Percentiles rank a stretch among this genome's conserved stretches.
Evolutionary conservation across 2,329 filamentous ascomycete genomes (phyloP).

Genomic region (Ascochyta rabiei): DNA sequence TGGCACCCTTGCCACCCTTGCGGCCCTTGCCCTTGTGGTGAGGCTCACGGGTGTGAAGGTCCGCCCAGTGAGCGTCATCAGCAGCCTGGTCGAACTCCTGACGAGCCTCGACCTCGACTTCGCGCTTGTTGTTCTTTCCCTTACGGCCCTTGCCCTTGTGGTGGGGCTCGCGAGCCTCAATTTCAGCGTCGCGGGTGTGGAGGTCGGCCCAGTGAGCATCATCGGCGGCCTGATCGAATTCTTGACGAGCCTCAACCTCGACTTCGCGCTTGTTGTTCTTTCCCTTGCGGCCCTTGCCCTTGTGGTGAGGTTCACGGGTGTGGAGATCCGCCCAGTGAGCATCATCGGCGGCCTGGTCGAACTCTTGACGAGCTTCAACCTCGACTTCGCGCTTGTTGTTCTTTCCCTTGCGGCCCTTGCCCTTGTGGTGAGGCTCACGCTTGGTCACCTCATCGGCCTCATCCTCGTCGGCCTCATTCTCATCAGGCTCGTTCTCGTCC

Average conservation of each 20-base stretch:
- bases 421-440: constrained; percentile 30
- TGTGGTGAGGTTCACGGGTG: constrained; percentile 12
- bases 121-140: constrained; percentile 1
- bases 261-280: constrained; percentile 14
- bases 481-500: neutral
- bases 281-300: constrained; percentile 18
- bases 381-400: constrained; percentile 4
- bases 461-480: neutral
- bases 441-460: constrained; percentile 1
- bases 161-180: constrained; percentile 23
- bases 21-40: constrained; percentile 17
- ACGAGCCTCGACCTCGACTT: neutral
- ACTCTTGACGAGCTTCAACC: neutral
- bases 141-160: constrained; percentile 26
- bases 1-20: constrained; percentile 7
- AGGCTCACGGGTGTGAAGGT: constrained; percentile 17
- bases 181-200: constrained; percentile 9
- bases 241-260: constrained; percentile 9
- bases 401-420: constrained; percentile 12
- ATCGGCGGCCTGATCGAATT: constrained; percentile 17
- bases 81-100: constrained; percentile 5
- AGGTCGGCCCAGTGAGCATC: constrained; percentile 15
- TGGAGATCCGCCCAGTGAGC: neutral
- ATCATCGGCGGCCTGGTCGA: neutral
- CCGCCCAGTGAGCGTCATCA: constrained; percentile 19